Conservation (phyloP, 495 filamentous ascomycete species). For the Corynascus novoguineensis region DNA sequence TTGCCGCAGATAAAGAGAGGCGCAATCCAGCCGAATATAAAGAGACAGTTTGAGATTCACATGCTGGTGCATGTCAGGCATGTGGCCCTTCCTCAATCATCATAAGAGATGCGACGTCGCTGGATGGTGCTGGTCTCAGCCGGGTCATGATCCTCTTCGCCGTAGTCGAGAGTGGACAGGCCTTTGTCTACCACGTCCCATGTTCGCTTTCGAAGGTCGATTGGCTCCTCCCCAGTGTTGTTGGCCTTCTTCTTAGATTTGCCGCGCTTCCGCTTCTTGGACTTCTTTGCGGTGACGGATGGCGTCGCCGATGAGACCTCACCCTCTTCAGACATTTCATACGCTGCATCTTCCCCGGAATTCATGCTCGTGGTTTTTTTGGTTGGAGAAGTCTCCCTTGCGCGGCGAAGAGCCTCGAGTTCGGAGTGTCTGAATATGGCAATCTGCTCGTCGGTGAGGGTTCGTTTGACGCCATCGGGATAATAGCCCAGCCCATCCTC, state of each 20-base stretch:
- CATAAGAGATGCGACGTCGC: conserved; percentile 45
- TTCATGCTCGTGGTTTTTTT: conserved; percentile 18
- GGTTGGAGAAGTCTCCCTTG: conserved; percentile 19
- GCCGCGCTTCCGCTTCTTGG: conserved; percentile 30
- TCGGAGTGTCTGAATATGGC: conserved; percentile 87
- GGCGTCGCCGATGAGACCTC: conserved; percentile 31
- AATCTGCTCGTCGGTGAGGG: conserved; percentile 87
- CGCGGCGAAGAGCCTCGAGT: conserved; percentile 64
- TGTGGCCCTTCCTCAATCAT: conserved; percentile 33
- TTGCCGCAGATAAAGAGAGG: background rate
- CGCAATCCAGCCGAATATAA: background rate
- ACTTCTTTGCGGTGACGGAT: conserved; percentile 24
- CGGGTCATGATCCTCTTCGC: conserved; percentile 32
- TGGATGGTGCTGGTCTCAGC: conserved; percentile 28
- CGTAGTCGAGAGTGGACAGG: conserved; percentile 49
- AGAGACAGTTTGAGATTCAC: background rate
- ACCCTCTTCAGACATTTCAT: conserved; percentile 26
- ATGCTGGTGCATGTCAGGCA: background rate
- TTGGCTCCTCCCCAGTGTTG: conserved; percentile 34
- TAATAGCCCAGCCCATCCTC: conserved; percentile 83
- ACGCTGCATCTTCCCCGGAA: conserved; percentile 13
- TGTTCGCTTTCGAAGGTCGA: conserved; percentile 54
- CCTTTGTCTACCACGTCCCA: conserved; percentile 53
- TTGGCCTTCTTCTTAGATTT: conserved; percentile 33
- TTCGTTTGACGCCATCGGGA: conserved; percentile 80